These are phyloP conservation scores for Podaxis pistillaris DNA, from an alignment of 768 basidiomycete species.

Conservation along the genomic window DNA sequence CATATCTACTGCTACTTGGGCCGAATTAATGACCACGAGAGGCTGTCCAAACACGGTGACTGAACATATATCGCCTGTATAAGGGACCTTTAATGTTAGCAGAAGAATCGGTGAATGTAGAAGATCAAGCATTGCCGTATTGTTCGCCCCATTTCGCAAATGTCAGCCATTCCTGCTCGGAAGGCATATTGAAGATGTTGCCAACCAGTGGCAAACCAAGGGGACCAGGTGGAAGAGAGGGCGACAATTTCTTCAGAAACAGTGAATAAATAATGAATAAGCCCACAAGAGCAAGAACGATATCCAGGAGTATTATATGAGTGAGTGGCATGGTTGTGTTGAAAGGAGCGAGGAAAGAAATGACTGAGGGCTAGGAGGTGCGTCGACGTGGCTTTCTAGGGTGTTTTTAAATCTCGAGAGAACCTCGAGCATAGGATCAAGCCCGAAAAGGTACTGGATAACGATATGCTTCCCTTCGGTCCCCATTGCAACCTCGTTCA, in stretches of 20 bases:
- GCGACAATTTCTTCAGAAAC: conserved; percentile 20
- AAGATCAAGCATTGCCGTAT: conserved; percentile 39
- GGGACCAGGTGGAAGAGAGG: conserved; percentile 50
- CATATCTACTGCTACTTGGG: conserved; percentile 50
- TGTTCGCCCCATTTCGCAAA: conserved; percentile 52
- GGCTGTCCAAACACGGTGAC: conserved; percentile 60
- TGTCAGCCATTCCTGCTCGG: conserved; percentile 46
- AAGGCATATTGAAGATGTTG: conserved; percentile 52
- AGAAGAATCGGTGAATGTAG: not conserved
- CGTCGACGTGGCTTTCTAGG: not conserved
- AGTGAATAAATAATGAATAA: conserved; percentile 34
- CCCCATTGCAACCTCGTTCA: conserved; percentile 24
- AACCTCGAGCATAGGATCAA: conserved; percentile 18
- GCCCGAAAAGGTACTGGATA: conserved; percentile 16
- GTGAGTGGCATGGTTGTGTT: conserved; percentile 26
- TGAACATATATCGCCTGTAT: conserved; percentile 57
- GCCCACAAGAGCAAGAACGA: conserved; percentile 31
- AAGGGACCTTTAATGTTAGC: not conserved
- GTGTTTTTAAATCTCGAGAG: conserved; percentile 13
- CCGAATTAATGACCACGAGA: conserved; percentile 54
- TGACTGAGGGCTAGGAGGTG: conserved; percentile 10
- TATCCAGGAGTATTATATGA: conserved; percentile 27
- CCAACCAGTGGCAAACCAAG: conserved; percentile 53
- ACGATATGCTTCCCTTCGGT: conserved; percentile 21
- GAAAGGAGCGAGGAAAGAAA: conserved; percentile 24